Evolutionary conservation across 1,139 yeast species (phyloP).

Genomic region (Geotrichum restrictum): DNA sequence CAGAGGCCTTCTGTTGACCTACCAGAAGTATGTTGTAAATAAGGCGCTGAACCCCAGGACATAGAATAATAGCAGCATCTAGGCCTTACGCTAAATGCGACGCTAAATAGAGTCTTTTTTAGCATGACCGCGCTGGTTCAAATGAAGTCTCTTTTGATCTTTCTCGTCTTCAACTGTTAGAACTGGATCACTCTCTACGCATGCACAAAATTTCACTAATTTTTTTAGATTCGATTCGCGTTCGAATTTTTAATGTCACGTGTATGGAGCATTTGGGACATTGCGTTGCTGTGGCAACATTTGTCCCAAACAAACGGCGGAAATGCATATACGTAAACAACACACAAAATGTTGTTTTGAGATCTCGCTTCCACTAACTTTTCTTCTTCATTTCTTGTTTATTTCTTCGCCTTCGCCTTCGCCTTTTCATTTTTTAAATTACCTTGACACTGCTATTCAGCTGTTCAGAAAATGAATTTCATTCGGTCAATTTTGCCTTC

Average conservation of each 20-base stretch:
- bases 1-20: not conserved
- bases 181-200: not conserved
- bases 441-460: no score
- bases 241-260: not conserved
- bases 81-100: not conserved
- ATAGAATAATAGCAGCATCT: not conserved
- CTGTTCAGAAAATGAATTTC: conserved; percentile 58
- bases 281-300: conserved; percentile 1
- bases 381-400: no score
- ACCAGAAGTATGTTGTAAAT: no score
- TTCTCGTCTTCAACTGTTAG: not conserved
- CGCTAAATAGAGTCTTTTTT: not conserved
- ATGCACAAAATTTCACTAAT: not conserved
- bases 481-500: conserved; percentile 65
- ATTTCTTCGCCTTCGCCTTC: no score
- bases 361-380: no score
- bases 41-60: not conserved
- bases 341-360: no score
- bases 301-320: no score
- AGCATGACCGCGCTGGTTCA: not conserved
- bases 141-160: not conserved
- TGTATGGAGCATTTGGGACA: not conserved
- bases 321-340: no score
- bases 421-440: no score
- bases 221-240: not conserved